Base-by-base conservation (phyloP, 352 stramenopile genomes). In the Detonula confervacea region DNA sequence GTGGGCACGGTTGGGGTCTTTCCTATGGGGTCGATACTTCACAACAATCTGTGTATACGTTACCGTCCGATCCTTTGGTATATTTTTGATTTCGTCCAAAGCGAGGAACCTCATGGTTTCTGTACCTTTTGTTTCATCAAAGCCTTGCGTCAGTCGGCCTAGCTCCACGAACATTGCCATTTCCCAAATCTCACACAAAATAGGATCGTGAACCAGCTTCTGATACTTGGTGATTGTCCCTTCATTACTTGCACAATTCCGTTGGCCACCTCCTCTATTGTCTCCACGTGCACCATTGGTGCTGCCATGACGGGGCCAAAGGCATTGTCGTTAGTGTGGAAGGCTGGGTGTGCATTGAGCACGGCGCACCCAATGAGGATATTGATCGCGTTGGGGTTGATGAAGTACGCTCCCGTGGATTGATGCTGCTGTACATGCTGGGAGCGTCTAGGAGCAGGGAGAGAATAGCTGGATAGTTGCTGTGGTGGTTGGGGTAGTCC, bases 1-100 rank as follows among this genome's bases (percentile, higher is more conserved):
- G 18, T 33, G 22, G 2, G 54, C 57, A 8, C 57, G 18, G 30
- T 66, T 66, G 25, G 57, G 57, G 29, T 66, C 39, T n/a, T 66
- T 33, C 29, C 54, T 66, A 4, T 66, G 57, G 20, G 57, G 57
- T 2, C 57, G 25, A 20, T 51, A 66, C 6, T 66, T 25, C 9
- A 66, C 57, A 8, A 66, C 57, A 20, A 66, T 29, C 6, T 25
- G 3, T 30, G 57, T 25, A 16, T 66, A 66, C 7, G 57, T 51
- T 20, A 66, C 57, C 12, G 29, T 49, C 16, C 29, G 8, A 52
- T 66, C 57, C 27, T 66, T 49, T 24, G 33, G 57, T 18, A 7
- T 66, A 12, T 66, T 49, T 14, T 2, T 12, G 5, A 66, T 66
- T 66, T 66, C 8, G 4, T 47, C 57, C 4, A 52, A 25, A 30